Base-by-base conservation (phyloP, 2,329 filamentous ascomycete genomes). In the Graphilbum fragrans region DNA sequence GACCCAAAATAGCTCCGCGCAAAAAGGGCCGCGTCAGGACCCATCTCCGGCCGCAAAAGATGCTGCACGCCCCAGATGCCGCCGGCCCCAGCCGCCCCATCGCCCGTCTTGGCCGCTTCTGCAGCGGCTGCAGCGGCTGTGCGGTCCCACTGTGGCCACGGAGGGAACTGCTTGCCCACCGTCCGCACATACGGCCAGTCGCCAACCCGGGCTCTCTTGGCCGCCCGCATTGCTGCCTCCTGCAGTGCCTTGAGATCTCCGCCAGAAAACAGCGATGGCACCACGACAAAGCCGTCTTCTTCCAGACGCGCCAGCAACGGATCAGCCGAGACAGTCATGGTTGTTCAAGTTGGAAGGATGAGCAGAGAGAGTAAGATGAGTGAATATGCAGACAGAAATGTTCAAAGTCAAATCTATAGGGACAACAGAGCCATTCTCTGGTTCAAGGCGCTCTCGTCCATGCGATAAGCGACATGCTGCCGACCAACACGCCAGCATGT, bases 21-120 rank as follows among this genome's bases (percentile, higher is more conserved):
- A 59, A 88, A 93, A 3, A 68, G 56, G 3, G 67, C 58, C 45
- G 74, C 68, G 41, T 73, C 70, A 0, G 77, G 72, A 16, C 44
- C 44, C 50, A 90, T 74, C 2, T 69, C 65, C 0, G 86, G 86
- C 58, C 88, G 80, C 53, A 94, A 68, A 5, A 94, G 70, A 59
- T 88, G 83, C 66, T 94, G 86, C 3, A 93, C 81, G 48, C 86
- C 86, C 87, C 86, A 94, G 59, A 94, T 93, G 18, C 85, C 85
- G 39, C 38, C 29, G 38, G 3, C 7, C 8, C 18, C 9, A 18
- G 10, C 31, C 16, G 7, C 10, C 8, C 8, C 21, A n/a, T 16
- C 20, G 17, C 35, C 42, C 3, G 64, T 60, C 0, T 64, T 63
- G 0, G 66, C 58, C 1, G 64, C 60, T 0, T 66, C 29, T 16